These are phyloP conservation scores for Pythium biforme DNA, from an alignment of 352 stramenopile genomes.

Conservation along the genomic window DNA sequence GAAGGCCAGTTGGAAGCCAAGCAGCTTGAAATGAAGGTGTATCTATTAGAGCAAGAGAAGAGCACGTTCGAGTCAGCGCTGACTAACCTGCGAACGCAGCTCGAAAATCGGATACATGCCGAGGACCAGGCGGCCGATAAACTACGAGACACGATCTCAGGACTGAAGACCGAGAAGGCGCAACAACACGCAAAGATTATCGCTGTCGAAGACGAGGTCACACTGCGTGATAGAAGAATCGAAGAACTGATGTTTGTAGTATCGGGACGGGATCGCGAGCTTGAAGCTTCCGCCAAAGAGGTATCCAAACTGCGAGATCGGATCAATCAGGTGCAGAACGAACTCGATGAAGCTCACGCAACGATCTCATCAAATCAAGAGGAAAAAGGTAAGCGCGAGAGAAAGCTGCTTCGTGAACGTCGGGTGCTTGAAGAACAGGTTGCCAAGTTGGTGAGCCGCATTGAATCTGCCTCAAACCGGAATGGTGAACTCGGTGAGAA, in stretches of 20 bases:
- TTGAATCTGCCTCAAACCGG: slow-evolving; percentile 46
- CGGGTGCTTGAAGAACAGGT: slow-evolving; percentile 58
- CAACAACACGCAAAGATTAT: slow-evolving; percentile 28
- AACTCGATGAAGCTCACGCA: slow-evolving; percentile 33
- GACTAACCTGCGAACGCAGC: not conserved
- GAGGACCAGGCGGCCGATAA: slow-evolving; percentile 2
- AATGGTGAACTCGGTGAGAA: slow-evolving; percentile 68
- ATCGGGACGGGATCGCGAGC: slow-evolving; percentile 38
- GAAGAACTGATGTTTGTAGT: slow-evolving; percentile 45
- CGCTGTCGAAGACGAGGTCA: slow-evolving; percentile 9
- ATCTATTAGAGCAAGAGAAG: slow-evolving; percentile 26
- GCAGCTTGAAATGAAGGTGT: slow-evolving; percentile 16
- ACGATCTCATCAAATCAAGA: slow-evolving; percentile 32
- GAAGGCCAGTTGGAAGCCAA: slow-evolving; percentile 11
- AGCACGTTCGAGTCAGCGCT: not conserved
- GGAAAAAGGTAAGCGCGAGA: slow-evolving; percentile 43
- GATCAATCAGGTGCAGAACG: slow-evolving; percentile 20
- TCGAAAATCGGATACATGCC: slow-evolving; percentile 3
- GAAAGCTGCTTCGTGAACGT: slow-evolving; percentile 58
- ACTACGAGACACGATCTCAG: slow-evolving; percentile 23
- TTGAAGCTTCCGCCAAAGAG: slow-evolving; percentile 28
- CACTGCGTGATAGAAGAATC: slow-evolving; percentile 20
- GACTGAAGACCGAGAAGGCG: slow-evolving; percentile 36
- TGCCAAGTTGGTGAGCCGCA: slow-evolving; percentile 44
- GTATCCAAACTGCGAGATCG: slow-evolving; percentile 39